These are phyloP conservation scores for Bolboschoenus planiculmis DNA, from an alignment of 176 grass and related monocot genomes.

Conservation along the genomic window DNA sequence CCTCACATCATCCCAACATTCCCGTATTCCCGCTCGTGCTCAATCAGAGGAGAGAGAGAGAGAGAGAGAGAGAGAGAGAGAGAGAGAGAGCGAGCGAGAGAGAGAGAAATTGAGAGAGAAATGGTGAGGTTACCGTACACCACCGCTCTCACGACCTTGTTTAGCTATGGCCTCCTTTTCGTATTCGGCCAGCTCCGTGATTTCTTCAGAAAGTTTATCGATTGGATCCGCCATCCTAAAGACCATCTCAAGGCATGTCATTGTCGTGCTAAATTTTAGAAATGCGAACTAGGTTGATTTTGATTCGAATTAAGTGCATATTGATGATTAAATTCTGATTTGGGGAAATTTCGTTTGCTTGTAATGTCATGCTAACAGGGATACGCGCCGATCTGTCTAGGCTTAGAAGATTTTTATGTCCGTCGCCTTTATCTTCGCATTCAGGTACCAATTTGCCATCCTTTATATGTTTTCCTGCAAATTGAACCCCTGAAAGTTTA, in stretches of 20 bases:
- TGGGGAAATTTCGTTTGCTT: not conserved
- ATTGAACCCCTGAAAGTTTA: not conserved
- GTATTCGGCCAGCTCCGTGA: slow-evolving; percentile 70
- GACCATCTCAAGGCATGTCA: slow-evolving; percentile 39
- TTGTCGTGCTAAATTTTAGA: not conserved
- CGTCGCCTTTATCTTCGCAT: slow-evolving; percentile 70
- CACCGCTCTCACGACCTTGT: slow-evolving; percentile 57
- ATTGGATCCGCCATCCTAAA: slow-evolving; percentile 49
- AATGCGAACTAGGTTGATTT: not conserved
- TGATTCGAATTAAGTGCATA: not conserved
- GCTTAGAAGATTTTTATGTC: slow-evolving; percentile 77
- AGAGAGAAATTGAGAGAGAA: not conserved
- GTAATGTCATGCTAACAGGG: slow-evolving; percentile 28
- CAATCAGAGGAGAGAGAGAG: too few species aligned
- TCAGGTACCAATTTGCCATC: slow-evolving; percentile 26
- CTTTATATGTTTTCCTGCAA: not conserved
- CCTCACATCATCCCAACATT: not conserved
- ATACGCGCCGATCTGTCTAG: slow-evolving; percentile 71
- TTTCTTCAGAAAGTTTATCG: slow-evolving; percentile 56
- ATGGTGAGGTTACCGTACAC: slow-evolving; percentile 87
- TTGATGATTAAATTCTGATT: slow-evolving; percentile 1
- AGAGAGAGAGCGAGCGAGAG: too few species aligned
- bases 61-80: too few species aligned
- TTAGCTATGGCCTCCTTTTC: slow-evolving; percentile 79
- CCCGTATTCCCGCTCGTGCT: not conserved